Evolutionary conservation across 192 early-diverging fungal genomes (phyloP).

Genomic region (Umbelopsis sp.): DNA sequence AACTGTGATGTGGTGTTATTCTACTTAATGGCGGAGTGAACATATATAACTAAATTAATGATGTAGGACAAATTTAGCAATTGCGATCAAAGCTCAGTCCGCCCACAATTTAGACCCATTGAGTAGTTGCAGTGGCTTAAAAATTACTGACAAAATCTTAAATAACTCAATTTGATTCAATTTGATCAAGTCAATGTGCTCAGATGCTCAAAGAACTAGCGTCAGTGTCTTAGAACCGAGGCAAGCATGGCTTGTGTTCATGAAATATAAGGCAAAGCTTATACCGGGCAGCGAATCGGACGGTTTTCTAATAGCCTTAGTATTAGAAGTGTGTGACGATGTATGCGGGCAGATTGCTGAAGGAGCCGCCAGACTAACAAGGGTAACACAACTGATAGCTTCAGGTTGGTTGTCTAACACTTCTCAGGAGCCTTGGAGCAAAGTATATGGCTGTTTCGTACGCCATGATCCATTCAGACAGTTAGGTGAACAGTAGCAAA

Average conservation of each 20-base stretch:
- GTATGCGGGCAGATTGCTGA: conserved; percentile 35
- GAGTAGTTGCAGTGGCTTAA: too few relatives aligned
- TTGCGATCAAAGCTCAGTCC: not conserved
- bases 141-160: too few relatives aligned
- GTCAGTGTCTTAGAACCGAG: conserved; percentile 46
- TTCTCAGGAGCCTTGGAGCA: not conserved
- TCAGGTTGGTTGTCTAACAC: not conserved
- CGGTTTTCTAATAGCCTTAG: conserved; percentile 29
- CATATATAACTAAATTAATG: too few relatives aligned
- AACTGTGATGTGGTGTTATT: too few relatives aligned
- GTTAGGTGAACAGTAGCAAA: not conserved
- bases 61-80: not conserved
- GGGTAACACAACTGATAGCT: not conserved
- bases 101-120: too few relatives aligned
- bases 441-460: not conserved
- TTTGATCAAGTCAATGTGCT: conserved; percentile 26
- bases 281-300: conserved; percentile 39
- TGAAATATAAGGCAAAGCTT: conserved; percentile 53
- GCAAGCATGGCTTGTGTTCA: conserved; percentile 58
- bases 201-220: conserved; percentile 48
- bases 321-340: conserved; percentile 32
- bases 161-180: conserved; percentile 38
- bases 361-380: conserved; percentile 5
- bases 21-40: too few relatives aligned
- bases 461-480: not conserved